These are phyloP conservation scores for Kuraishia cidri DNA, from an alignment of 805 yeast species.

Conservation along the genomic window DNA sequence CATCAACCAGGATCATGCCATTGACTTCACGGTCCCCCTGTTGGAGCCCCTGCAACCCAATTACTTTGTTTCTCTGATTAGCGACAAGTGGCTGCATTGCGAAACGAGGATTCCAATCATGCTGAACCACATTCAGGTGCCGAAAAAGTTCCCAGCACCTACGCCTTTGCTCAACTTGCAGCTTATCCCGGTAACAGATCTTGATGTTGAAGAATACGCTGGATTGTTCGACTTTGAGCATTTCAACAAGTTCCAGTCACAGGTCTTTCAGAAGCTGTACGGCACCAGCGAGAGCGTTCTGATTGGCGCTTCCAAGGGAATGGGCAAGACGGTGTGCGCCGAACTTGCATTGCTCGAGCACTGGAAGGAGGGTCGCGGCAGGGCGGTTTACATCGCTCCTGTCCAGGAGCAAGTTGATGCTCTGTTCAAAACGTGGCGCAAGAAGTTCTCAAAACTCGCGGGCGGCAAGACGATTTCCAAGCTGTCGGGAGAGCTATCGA, in stretches of 20 bases:
- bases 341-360: slow-evolving; percentile 66
- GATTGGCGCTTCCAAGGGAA: slow-evolving; percentile 67
- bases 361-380: slow-evolving; percentile 63
- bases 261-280: slow-evolving; percentile 52
- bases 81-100: slow-evolving; percentile 83
- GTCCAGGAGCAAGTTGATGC: slow-evolving; percentile 43
- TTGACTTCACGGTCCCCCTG: slow-evolving; percentile 60
- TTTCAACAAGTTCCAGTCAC: slow-evolving; percentile 73
- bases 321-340: slow-evolving; percentile 65
- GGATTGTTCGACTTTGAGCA: slow-evolving; percentile 33
- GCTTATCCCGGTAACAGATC: slow-evolving; percentile 35
- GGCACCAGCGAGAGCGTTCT: slow-evolving; percentile 50
- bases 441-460: slow-evolving; percentile 33
- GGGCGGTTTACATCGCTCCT: slow-evolving; percentile 69
- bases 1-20: slow-evolving; percentile 40
- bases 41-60: slow-evolving; percentile 56
- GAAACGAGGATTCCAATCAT: slow-evolving; percentile 54
- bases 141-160: slow-evolving; percentile 56
- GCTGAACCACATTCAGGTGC: slow-evolving; percentile 41
- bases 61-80: slow-evolving; percentile 60
- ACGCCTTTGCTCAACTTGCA: slow-evolving; percentile 48
- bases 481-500: slow-evolving; percentile 46
- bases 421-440: slow-evolving; percentile 41
- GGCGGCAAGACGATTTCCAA: slow-evolving; percentile 51
- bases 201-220: slow-evolving; percentile 38